Conservation (phyloP, 1,284 basidiomycete genomes). For the Ustilago bromivora region DNA sequence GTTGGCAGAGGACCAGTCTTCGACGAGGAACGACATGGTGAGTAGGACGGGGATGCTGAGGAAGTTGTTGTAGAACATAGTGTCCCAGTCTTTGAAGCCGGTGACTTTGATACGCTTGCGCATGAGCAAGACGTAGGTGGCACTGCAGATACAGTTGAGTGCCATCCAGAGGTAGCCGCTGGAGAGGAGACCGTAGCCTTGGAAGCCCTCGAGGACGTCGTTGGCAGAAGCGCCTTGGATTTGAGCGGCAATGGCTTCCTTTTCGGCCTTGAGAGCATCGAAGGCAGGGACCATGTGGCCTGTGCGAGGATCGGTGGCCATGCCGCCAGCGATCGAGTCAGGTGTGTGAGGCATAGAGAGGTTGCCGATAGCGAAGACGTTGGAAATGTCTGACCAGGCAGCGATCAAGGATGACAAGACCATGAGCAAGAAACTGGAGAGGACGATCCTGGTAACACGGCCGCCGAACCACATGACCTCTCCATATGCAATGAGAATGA, state of each 20-base stretch:
- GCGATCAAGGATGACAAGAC: constrained; percentile 95
- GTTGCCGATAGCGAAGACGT: constrained; percentile 70
- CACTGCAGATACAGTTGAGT: constrained; percentile 89
- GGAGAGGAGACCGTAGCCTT: constrained; percentile 54
- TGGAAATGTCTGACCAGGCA: constrained; percentile 89
- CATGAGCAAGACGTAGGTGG: constrained; percentile 94
- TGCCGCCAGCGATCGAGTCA: constrained; percentile 51
- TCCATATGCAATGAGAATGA: constrained; percentile 98
- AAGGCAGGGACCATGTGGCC: constrained; percentile 30
- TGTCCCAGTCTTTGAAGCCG: constrained; percentile 99
- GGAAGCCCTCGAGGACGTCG: constrained; percentile 54
- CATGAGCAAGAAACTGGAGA: constrained; percentile 93
- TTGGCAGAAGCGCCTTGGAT: constrained; percentile 28
- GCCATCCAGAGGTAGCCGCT: constrained; percentile 96
- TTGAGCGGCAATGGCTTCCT: constrained; percentile 47
- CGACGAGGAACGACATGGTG: constrained; percentile 84
- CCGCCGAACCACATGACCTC: constrained; percentile 98
- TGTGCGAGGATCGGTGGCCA: constrained; percentile 39
- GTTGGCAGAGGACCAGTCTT: constrained; percentile 89
- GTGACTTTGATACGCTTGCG: constrained; percentile 95
- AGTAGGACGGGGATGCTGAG: constrained; percentile 91
- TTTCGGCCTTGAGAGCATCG: constrained; percentile 51
- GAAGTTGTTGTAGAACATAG: constrained; percentile 99
- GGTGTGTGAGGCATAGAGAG: constrained; percentile 60
- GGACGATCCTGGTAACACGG: constrained; percentile 84